These are phyloP conservation scores for Pichia sp. DNA, from an alignment of 1,139 yeast species.

Conservation along the genomic window DNA sequence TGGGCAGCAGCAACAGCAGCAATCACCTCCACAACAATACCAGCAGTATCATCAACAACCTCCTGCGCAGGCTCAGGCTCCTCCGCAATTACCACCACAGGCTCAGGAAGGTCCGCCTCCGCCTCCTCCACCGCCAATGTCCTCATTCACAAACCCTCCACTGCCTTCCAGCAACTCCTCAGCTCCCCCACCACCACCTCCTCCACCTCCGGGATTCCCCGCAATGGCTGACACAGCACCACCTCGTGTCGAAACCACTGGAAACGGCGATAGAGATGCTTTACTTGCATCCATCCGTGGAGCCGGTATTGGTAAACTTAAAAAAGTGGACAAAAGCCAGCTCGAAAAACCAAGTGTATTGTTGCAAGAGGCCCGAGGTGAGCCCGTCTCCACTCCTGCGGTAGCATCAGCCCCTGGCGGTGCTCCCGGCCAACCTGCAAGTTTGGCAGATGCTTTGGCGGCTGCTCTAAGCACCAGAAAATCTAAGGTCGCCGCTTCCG, in stretches of 20 bases:
- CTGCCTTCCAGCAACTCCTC: not conserved
- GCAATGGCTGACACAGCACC: conserved; percentile 17
- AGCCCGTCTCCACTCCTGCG: conserved; percentile 32
- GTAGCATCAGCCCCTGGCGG: conserved; percentile 31
- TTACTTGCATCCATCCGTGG: conserved; percentile 81
- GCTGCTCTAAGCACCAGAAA: conserved; percentile 81
- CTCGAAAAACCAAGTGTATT: conserved; percentile 73
- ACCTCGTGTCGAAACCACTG: conserved; percentile 32
- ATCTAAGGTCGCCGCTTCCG: conserved; percentile 76
- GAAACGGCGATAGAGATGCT: conserved; percentile 65
- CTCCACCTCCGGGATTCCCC: conserved; percentile 27
- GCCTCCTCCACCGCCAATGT: conserved; percentile 23
- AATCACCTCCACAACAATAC: not conserved
- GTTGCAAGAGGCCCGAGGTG: conserved; percentile 69
- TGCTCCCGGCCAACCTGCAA: conserved; percentile 47
- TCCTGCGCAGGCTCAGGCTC: conserved; percentile 26
- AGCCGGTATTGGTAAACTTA: conserved; percentile 64
- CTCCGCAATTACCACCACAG: not conserved
- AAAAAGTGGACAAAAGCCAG: conserved; percentile 77
- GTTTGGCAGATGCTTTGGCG: conserved; percentile 51
- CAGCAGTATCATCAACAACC: conserved; percentile 25
- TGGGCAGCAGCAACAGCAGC: conserved; percentile 21
- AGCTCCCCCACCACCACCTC: conserved; percentile 10
- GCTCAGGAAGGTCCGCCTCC: conserved; percentile 18
- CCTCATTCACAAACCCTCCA: conserved; percentile 16